Evolutionary conservation across 169 alveolate genomes (phyloP).

Genomic region (Cryptosporidium xiaoi): DNA sequence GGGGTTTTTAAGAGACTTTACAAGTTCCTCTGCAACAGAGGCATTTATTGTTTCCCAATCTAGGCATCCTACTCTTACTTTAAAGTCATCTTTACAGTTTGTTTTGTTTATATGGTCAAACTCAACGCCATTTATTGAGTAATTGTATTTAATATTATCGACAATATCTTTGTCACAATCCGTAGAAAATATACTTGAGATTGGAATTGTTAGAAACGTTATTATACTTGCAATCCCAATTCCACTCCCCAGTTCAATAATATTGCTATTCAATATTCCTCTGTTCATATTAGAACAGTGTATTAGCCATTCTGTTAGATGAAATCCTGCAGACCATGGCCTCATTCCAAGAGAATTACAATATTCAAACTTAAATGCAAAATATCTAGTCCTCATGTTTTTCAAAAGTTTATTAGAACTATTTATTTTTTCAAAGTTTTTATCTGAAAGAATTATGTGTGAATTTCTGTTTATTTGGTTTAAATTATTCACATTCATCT

Average conservation of each 20-base stretch:
- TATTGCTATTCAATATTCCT: not conserved
- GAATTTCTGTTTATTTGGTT: not conserved
- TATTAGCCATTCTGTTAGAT: slow-evolving; percentile 52
- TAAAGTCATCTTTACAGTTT: not conserved
- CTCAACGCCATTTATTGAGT: slow-evolving; percentile 21
- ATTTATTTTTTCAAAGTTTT: not conserved
- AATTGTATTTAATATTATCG: slow-evolving; percentile 33
- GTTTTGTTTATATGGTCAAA: not conserved
- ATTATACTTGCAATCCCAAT: slow-evolving; percentile 56
- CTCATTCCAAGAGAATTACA: slow-evolving; percentile 61
- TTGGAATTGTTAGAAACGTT: slow-evolving; percentile 15
- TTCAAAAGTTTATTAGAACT: not conserved
- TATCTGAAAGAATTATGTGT: slow-evolving; percentile 9
- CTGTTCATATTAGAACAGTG: slow-evolving; percentile 11
- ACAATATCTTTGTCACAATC: slow-evolving; percentile 27
- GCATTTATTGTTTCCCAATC: slow-evolving; percentile 59
- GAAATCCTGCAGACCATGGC: slow-evolving; percentile 69
- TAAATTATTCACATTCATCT: not conserved
- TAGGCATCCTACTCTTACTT: slow-evolving; percentile 22
- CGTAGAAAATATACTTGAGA: slow-evolving; percentile 39
- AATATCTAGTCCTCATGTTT: not conserved
- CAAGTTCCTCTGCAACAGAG: slow-evolving; percentile 9
- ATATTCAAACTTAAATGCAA: slow-evolving; percentile 32
- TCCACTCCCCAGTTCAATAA: slow-evolving; percentile 70
- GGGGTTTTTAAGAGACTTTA: slow-evolving; percentile 25